Evolutionary conservation across 306 rosid genomes (phyloP).

Genomic region (Ziziphus jujuba): DNA sequence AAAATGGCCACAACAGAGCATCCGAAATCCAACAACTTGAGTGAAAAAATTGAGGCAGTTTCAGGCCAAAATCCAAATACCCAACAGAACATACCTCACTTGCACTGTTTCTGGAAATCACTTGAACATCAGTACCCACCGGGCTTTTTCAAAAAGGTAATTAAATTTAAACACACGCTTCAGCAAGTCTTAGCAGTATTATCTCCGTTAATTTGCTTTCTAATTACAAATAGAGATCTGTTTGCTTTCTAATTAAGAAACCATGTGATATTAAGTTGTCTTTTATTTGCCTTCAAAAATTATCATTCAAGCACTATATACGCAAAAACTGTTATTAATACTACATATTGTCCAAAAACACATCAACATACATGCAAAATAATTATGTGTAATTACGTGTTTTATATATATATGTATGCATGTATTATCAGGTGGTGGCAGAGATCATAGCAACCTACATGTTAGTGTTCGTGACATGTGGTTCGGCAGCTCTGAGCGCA

Average conservation of each 20-base stretch:
- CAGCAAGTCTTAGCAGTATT: not conserved
- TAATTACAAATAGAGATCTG: not conserved
- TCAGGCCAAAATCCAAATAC: slow-evolving; percentile 18
- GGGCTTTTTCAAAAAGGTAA: slow-evolving; percentile 52
- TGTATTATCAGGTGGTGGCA: slow-evolving; percentile 70
- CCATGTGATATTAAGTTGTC: too few species aligned
- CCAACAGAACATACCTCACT: not conserved
- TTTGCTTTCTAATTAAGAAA: too few species aligned
- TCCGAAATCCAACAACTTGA: slow-evolving; percentile 3
- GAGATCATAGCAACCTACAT: slow-evolving; percentile 68
- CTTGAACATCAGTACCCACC: slow-evolving; percentile 43
- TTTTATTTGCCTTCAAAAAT: too few species aligned
- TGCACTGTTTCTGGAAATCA: slow-evolving; percentile 11
- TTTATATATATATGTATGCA: too few species aligned
- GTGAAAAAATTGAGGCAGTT: slow-evolving; percentile 8
- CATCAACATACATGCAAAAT: too few species aligned
- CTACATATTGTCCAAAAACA: too few species aligned
- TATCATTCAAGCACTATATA: too few species aligned
- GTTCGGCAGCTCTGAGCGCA: slow-evolving; percentile 50
- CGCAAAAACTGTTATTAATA: too few species aligned
- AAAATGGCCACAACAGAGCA: slow-evolving; percentile 25
- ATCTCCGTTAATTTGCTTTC: not conserved
- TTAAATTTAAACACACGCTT: too few species aligned
- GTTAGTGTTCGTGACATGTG: slow-evolving; percentile 79
- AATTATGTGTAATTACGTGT: too few species aligned